Evolutionary conservation across 441 rosid species (phyloP), one percentile per base, ranked within the genome.

Genomic region (Kokia cookei): DNA sequence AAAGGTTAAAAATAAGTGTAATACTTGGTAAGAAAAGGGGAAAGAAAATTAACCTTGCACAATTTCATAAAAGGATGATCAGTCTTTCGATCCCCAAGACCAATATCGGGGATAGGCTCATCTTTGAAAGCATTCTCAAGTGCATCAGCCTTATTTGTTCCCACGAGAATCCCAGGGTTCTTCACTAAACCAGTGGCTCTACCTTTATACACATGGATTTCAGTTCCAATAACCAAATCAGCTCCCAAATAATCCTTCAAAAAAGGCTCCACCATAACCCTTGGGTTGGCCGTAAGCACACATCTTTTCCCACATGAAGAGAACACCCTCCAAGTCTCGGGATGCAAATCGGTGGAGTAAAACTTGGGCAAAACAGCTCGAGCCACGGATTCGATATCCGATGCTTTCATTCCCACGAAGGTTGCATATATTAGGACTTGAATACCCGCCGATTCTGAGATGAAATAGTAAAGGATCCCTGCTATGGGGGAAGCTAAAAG

Each of bases 321-420:
- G 68, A 88, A 80, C 78, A 88, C 90, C n/a, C 84, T 73, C 90
- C 87, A 88, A 0, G 85, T 54, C 73, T 86, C 89, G 1, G 87
- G 82, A 76, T 86, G 92, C 66, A 88, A 71, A 70, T 88, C 89
- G 0, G 74, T 4, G 4, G 87, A 65, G 71, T 88, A 88, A 40
- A 88, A 88, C 78, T 85, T 86, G 0, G 92, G 88, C 53, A 86
- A 74, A 72, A 88, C 90, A 0, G 87, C 86, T 0, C 84, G 78
- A 0, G 88, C 89, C 65, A 85, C 89, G 1, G 87, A 85, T 77
- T 88, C 84, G 0, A 88, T 86, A 48, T 82, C 83, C 0, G 82
- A 42, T 0, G 81, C 80, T 57, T 47, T 83, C 84, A 84, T 71
- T 14, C 90, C 87, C 0, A 80, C 80, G 7, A 83, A 85, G 1